A percentile compares a stretch with the other conserved stretches of the same genome.
Conservation (phyloP, 1,284 basidiomycete genomes). For the Puccinia horiana region DNA sequence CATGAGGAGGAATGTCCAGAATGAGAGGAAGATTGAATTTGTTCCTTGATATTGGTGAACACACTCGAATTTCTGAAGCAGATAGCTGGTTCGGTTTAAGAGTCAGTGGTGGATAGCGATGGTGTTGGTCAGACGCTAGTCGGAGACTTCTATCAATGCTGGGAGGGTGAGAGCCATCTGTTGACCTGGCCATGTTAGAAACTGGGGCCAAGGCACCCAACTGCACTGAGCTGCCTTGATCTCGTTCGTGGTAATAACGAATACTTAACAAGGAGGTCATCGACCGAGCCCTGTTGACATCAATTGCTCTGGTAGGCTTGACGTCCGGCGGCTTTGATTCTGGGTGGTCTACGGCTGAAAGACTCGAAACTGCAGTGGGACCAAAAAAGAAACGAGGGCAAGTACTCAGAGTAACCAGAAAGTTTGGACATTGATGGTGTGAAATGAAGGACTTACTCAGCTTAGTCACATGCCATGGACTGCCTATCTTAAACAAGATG, state of each 20-base stretch:
- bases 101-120: conserved; percentile 41
- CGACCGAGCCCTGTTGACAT: not conserved
- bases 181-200: not conserved
- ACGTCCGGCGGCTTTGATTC: conserved; percentile 2
- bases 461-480: conserved; percentile 49
- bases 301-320: not conserved
- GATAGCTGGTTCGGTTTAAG: conserved; percentile 39
- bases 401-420: too few species aligned
- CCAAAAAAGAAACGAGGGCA: too few species aligned
- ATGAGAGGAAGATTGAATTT: not conserved
- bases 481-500: too few species aligned
- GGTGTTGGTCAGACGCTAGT: conserved; percentile 11
- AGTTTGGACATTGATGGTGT: too few species aligned
- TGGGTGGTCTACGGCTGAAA: not conserved
- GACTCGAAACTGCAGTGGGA: not conserved
- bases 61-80: conserved; percentile 26
- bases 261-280: conserved; percentile 18
- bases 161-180: not conserved
- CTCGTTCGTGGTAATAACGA: conserved; percentile 3
- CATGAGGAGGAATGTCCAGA: not conserved
- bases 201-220: conserved; percentile 41
- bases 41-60: conserved; percentile 11
- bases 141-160: conserved; percentile 2
- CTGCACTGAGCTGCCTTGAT: conserved; percentile 1
- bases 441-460: conserved; percentile 21